Conservation (phyloP, 1,139 yeast genomes). For the Blastobotrys proliferans region DNA sequence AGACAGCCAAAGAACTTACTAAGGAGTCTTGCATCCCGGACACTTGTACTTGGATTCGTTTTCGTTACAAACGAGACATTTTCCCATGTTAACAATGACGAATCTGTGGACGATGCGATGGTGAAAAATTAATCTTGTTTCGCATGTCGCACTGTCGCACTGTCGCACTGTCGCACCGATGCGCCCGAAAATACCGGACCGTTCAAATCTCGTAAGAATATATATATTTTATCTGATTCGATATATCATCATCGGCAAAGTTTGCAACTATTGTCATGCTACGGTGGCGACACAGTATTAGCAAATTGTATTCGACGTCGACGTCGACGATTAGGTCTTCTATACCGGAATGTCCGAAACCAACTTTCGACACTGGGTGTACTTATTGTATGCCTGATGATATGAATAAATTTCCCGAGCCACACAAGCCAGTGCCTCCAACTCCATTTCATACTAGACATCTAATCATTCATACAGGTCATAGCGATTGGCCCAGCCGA, state of each 20-base stretch:
- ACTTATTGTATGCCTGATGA: constrained; percentile 49
- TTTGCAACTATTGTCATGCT: too few species aligned
- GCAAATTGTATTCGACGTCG: too few species aligned
- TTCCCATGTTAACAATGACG: too few species aligned
- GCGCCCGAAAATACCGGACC: too few species aligned
- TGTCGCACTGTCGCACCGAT: too few species aligned
- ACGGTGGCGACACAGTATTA: too few species aligned
- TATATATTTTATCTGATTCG: too few species aligned
- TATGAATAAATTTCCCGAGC: constrained; percentile 22
- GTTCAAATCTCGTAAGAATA: too few species aligned
- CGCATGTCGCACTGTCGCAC: too few species aligned
- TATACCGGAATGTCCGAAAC: constrained; percentile 49
- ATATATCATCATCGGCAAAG: too few species aligned
- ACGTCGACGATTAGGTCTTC: too few species aligned
- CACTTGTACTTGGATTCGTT: constrained; percentile 53
- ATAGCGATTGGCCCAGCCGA: constrained; percentile 51
- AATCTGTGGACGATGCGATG: not conserved
- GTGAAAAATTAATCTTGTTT: not conserved
- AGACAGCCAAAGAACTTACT: constrained; percentile 30
- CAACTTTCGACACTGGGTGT: constrained; percentile 57
- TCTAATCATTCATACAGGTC: constrained; percentile 46
- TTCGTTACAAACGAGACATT: constrained; percentile 45
- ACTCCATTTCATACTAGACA: constrained; percentile 54
- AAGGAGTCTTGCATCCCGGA: constrained; percentile 48
- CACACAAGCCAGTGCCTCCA: constrained; percentile 32